These are phyloP conservation scores for Lactarius deliciosus DNA, from an alignment of 768 basidiomycete species.

Conservation along the genomic window DNA sequence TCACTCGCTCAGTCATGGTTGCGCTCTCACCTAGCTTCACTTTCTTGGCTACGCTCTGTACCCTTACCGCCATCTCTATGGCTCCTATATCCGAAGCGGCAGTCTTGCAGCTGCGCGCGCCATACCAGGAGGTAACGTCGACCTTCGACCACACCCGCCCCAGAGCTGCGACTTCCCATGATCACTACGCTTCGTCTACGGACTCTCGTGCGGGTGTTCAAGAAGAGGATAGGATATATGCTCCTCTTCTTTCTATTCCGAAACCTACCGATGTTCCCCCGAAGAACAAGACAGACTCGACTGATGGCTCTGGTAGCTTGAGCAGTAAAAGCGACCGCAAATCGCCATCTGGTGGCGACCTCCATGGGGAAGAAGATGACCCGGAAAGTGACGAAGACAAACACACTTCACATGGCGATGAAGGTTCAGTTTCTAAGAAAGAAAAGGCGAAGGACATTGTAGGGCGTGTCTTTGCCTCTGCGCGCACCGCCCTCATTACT, in stretches of 20 bases:
- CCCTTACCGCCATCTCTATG: slow-evolving; percentile 45
- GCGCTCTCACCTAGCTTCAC: slow-evolving; percentile 49
- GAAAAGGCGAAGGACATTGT: slow-evolving; percentile 22
- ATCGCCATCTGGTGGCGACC: not conserved
- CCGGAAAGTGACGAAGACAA: not conserved
- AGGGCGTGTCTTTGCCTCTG: not conserved
- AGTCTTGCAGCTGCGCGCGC: slow-evolving; percentile 34
- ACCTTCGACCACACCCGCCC: not conserved
- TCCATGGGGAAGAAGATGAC: not conserved
- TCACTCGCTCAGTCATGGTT: slow-evolving; percentile 43
- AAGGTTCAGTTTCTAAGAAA: slow-evolving; percentile 8
- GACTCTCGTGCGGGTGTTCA: not conserved
- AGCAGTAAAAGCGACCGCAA: slow-evolving; percentile 4
- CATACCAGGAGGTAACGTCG: not conserved
- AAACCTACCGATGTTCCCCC: not conserved
- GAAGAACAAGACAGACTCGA: slow-evolving; percentile 3
- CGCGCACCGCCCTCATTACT: not conserved
- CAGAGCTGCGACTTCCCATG: not conserved
- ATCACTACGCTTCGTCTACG: not conserved
- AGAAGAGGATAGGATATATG: not conserved
- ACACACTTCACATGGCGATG: slow-evolving; percentile 3
- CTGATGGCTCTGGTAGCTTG: slow-evolving; percentile 1
- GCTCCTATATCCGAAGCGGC: slow-evolving; percentile 43
- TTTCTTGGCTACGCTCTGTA: slow-evolving; percentile 46
- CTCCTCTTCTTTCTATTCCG: slow-evolving; percentile 22